These are phyloP conservation scores for Daldinia decipiens DNA, from an alignment of 495 filamentous ascomycete species.

Conservation along the genomic window DNA sequence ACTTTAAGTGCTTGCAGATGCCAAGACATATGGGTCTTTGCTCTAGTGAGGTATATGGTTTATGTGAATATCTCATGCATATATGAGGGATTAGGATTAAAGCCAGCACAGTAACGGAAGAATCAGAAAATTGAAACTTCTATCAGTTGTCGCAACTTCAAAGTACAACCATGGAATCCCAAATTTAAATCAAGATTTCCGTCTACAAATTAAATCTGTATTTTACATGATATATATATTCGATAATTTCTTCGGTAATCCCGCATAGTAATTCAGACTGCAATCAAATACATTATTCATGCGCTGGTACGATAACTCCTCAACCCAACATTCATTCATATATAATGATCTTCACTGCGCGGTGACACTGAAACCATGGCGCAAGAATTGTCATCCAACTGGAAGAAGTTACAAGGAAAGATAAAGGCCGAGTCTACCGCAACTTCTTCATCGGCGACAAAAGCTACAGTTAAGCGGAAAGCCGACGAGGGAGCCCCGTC, in stretches of 20 bases:
- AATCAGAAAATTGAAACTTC: conserved; percentile 24
- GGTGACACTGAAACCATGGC: conserved; percentile 44
- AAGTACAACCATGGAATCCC: background rate
- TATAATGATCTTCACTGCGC: conserved; percentile 1
- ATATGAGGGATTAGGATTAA: background rate
- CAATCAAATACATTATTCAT: background rate
- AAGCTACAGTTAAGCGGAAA: conserved; percentile 44
- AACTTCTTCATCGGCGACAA: conserved; percentile 33
- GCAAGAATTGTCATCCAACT: conserved; percentile 68
- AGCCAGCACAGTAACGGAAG: background rate
- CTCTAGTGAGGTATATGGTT: background rate
- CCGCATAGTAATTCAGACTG: background rate
- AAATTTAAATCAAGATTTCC: no score
- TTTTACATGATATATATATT: background rate
- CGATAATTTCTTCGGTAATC: background rate
- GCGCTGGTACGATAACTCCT: background rate
- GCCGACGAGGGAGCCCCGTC: conserved; percentile 32
- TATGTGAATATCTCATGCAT: background rate
- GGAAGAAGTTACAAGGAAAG: conserved; percentile 77
- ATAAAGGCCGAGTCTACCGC: conserved; percentile 65
- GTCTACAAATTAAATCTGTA: background rate
- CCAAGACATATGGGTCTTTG: conserved; percentile 8
- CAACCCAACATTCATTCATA: conserved; percentile 3
- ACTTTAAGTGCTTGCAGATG: conserved; percentile 40
- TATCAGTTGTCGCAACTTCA: background rate